Evolutionary conservation across 805 yeast species (phyloP).

Genomic region (Komagataella mondaviorum): DNA sequence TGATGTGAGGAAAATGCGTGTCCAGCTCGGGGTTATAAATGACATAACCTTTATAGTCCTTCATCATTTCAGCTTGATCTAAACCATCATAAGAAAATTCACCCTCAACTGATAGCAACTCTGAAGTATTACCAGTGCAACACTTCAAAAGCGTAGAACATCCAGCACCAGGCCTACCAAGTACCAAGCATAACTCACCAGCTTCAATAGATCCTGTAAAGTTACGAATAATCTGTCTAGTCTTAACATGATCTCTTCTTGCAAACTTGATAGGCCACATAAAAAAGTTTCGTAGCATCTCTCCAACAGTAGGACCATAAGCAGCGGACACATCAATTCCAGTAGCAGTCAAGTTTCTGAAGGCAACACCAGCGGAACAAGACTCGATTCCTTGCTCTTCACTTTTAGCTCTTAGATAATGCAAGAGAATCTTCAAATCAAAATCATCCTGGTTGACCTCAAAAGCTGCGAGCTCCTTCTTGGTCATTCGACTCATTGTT

Average conservation of each 20-base stretch:
- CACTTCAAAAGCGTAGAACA: slow-evolving; percentile 41
- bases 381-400: slow-evolving; percentile 32
- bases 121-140: slow-evolving; percentile 29
- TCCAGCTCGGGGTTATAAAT: slow-evolving; percentile 45
- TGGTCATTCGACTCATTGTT: slow-evolving; percentile 33
- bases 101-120: slow-evolving; percentile 22
- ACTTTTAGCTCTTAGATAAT: slow-evolving; percentile 23
- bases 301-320: slow-evolving; percentile 31
- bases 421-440: slow-evolving; percentile 27
- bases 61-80: slow-evolving; percentile 31
- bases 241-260: slow-evolving; percentile 18
- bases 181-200: slow-evolving; percentile 39
- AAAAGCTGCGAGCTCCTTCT: slow-evolving; percentile 27
- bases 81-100: slow-evolving; percentile 35
- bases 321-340: slow-evolving; percentile 42
- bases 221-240: slow-evolving; percentile 15
- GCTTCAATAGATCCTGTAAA: slow-evolving; percentile 20
- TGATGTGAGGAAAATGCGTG: slow-evolving; percentile 39
- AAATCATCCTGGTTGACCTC: slow-evolving; percentile 32
- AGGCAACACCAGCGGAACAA: slow-evolving; percentile 36
- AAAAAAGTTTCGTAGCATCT: slow-evolving; percentile 21
- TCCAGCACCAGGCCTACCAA: slow-evolving; percentile 54
- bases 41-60: slow-evolving; percentile 30
- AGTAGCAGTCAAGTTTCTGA: slow-evolving; percentile 27
- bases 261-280: slow-evolving; percentile 16